Evolutionary conservation across 2,329 filamentous ascomycete species (phyloP), one percentile per base, ranked within the genome.

Genomic region (Ophiostoma triangulosporum): DNA sequence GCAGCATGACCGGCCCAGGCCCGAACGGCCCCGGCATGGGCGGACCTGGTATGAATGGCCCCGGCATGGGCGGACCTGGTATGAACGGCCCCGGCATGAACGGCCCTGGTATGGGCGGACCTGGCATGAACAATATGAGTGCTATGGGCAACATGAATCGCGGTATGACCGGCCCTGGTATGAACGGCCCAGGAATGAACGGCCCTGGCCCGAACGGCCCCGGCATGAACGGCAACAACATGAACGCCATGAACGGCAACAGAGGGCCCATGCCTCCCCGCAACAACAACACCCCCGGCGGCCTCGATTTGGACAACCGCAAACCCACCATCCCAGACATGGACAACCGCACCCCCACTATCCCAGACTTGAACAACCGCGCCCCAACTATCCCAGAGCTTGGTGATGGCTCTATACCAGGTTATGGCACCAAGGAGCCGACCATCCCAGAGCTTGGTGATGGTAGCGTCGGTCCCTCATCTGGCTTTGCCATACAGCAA

Each of bases 81-180:
- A 46, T 46, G 43, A 46, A 46, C 43, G 7, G 15, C 26, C 35
- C 4, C 40, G 62, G 32, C 60, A 63, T 38, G 48, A 62, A 62
- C 33, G 61, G 59, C 14, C 9, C 62, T 62, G 22, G 64, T 46
- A 60, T 64, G 53, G 65, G 65, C 48, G 51, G 45, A 27, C 29
- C 45, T 27, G 40, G 27, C 17, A 48, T 48, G 45, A 48, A 48
- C 45, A 31, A 31, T 29, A 48, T 48, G 17, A 46, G 29, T 29
- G 45, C 26, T 4, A 26, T 38, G 36, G 20, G 12, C 24, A 15
- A 15, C 26, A 46, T 46, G 43, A 46, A 46, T n/a, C 22, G 40
- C 22, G 15, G 15, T 4, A 27, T 27, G 22, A 43, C 24, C 38
- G 24, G 43, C 8, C 12, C 38, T 15, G 26, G 26, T 26, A 48